Conservation (phyloP, 352 stramenopile genomes). For the Globisporangium perplexum region DNA sequence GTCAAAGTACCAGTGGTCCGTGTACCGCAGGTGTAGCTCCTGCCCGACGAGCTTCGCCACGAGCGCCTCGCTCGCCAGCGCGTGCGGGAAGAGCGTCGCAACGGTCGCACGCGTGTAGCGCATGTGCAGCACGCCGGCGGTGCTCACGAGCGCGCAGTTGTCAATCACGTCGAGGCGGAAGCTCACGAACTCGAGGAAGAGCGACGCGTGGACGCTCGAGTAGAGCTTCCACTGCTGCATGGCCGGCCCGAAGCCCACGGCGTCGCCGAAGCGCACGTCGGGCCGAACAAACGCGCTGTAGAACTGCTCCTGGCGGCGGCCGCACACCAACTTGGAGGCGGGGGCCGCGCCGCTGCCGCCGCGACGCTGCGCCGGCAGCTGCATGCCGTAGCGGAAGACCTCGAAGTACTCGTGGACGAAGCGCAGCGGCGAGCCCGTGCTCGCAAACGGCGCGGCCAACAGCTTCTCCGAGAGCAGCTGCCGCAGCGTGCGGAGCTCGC, state of each 20-base stretch:
- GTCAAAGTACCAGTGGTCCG: conserved; percentile 27
- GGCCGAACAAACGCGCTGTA: conserved; percentile 3
- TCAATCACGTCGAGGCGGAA: conserved; percentile 9
- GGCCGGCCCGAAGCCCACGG: conserved; percentile 1
- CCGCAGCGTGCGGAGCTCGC: conserved; percentile 6
- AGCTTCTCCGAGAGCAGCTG: conserved; percentile 9
- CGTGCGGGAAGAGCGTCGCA: conserved; percentile 29
- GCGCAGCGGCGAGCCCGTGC: conserved; percentile 9
- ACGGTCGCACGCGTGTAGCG: conserved; percentile 28
- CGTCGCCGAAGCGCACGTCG: conserved; percentile 12
- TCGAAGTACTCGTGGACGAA: conserved; percentile 19
- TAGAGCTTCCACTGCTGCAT: conserved; percentile 19
- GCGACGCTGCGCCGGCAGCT: background rate
- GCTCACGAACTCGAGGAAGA: conserved; percentile 14
- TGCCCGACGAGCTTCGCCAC: conserved; percentile 24
- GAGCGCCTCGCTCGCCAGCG: conserved; percentile 19
- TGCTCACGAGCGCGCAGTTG: conserved; percentile 13
- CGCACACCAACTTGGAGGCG: conserved; percentile 1
- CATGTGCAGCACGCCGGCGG: conserved; percentile 22
- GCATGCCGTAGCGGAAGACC: conserved; percentile 15
- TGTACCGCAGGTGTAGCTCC: conserved; percentile 23
- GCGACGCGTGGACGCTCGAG: conserved; percentile 11
- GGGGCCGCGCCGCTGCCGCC: background rate
- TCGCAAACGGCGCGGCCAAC: conserved; percentile 3
- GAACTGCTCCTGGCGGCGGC: conserved; percentile 9